Percentiles rank a stretch among this genome's conserved stretches.
Conservation (phyloP, 2,329 filamentous ascomycete genomes). For the Cordyceps cicadae region DNA sequence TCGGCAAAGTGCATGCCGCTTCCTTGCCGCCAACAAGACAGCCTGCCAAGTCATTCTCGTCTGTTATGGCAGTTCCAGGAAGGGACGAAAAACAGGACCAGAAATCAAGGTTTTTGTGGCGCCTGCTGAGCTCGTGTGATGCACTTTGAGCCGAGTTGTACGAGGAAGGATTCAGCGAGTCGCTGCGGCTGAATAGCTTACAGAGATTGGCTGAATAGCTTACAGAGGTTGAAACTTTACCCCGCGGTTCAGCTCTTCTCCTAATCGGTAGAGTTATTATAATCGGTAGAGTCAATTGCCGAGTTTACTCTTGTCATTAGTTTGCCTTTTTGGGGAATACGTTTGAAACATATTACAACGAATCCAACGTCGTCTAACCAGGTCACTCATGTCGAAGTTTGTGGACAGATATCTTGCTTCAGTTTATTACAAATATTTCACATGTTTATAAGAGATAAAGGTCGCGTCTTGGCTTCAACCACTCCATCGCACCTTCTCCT, state of each 20-base stretch:
- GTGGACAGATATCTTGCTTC: too few relatives aligned
- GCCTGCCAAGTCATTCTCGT: not conserved
- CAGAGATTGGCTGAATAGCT: not conserved
- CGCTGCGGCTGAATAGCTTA: slow-evolving; percentile 1
- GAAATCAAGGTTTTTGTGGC: too few relatives aligned
- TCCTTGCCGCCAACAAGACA: not conserved
- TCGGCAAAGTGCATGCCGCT: not conserved
- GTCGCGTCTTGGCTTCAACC: not conserved
- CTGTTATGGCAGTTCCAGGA: not conserved
- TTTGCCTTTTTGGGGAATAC: not conserved
- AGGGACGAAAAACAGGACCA: not conserved
- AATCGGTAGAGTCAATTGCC: too few relatives aligned
- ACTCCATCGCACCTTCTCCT: slow-evolving; percentile 11
- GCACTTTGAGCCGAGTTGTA: not conserved
- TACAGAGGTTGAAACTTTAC: not conserved
- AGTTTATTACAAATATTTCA: not conserved
- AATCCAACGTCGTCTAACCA: too few relatives aligned
- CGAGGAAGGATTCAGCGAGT: not conserved
- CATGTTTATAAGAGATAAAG: not conserved
- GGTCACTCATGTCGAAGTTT: too few relatives aligned
- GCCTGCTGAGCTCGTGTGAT: not conserved
- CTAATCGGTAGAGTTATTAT: too few relatives aligned
- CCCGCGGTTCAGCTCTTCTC: not conserved
- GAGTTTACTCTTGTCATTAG: not conserved
- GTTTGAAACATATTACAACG: not conserved